Evolutionary conservation across 1,284 basidiomycete genomes (phyloP).

Genomic region (Microbotryum lychnidis-dioicae): DNA sequence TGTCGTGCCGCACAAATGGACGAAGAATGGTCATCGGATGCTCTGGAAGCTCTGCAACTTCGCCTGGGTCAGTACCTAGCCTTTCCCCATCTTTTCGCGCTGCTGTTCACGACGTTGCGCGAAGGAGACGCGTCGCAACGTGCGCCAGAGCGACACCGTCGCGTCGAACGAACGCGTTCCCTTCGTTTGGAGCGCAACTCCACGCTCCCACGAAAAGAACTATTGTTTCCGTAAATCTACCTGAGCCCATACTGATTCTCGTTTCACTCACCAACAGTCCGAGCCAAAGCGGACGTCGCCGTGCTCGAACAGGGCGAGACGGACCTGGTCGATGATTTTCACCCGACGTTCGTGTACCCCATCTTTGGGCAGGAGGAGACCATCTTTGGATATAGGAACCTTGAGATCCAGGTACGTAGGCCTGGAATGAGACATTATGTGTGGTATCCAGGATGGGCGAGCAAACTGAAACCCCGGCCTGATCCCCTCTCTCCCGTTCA

Average conservation of each 20-base stretch:
- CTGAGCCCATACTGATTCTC: background rate
- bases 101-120: background rate
- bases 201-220: too few relatives aligned
- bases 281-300: slow-evolving; percentile 6
- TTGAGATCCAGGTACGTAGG: slow-evolving; percentile 65
- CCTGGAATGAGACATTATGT: too few relatives aligned
- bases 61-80: slow-evolving; percentile 20
- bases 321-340: slow-evolving; percentile 28
- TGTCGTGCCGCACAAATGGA: background rate
- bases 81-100: background rate
- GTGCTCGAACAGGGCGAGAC: slow-evolving; percentile 19
- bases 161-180: background rate
- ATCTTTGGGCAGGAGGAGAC: slow-evolving; percentile 95
- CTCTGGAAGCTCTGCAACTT: slow-evolving; percentile 23
- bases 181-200: background rate
- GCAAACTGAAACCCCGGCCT: background rate
- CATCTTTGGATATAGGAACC: slow-evolving; percentile 83
- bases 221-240: background rate
- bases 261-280: slow-evolving; percentile 3
- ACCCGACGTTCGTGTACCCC: slow-evolving; percentile 38
- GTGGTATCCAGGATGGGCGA: too few relatives aligned
- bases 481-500: background rate
- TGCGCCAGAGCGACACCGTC: background rate
- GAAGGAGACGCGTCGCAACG: background rate
- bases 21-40: slow-evolving; percentile 25